These are phyloP conservation scores for Avena sativa DNA, from an alignment of 176 grass and related monocot genomes.

Conservation along the genomic window DNA sequence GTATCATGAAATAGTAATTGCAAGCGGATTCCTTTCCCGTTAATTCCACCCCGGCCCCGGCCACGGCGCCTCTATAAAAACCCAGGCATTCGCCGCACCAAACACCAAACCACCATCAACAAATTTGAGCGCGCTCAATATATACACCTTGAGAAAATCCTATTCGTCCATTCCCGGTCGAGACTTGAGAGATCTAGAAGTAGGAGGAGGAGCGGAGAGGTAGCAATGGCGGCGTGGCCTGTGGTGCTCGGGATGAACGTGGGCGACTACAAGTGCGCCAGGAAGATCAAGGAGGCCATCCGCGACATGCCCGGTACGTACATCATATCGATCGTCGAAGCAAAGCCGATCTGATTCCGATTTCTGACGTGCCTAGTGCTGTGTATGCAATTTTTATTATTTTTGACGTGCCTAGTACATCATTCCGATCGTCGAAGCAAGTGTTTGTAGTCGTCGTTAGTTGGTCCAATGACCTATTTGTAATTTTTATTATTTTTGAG, in stretches of 20 bases:
- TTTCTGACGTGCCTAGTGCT: too few species aligned
- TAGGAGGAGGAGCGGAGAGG: not conserved
- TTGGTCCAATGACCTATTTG: too few species aligned
- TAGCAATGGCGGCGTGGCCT: not conserved
- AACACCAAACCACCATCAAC: too few species aligned
- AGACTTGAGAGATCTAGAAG: not conserved
- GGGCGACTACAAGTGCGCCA: not conserved
- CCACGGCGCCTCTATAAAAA: not conserved
- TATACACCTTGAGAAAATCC: too few species aligned
- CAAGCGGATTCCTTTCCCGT: not conserved
- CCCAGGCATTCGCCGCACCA: too few species aligned
- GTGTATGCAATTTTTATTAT: too few species aligned
- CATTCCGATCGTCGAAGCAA: too few species aligned
- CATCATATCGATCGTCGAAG: not conserved
- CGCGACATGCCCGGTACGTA: not conserved
- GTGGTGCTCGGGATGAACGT: constrained; percentile 5
- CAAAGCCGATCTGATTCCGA: too few species aligned
- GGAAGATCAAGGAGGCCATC: not conserved
- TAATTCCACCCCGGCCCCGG: not conserved
- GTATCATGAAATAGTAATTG: not conserved
- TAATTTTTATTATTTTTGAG: too few species aligned
- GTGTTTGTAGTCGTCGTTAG: too few species aligned
- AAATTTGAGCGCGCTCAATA: not conserved
- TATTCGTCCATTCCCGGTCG: too few species aligned
- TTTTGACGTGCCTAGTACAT: too few species aligned